Evolutionary conservation across 2,329 filamentous ascomycete genomes (phyloP), one percentile per base, ranked within the genome.

Genomic region (Diaporthe australafricana): DNA sequence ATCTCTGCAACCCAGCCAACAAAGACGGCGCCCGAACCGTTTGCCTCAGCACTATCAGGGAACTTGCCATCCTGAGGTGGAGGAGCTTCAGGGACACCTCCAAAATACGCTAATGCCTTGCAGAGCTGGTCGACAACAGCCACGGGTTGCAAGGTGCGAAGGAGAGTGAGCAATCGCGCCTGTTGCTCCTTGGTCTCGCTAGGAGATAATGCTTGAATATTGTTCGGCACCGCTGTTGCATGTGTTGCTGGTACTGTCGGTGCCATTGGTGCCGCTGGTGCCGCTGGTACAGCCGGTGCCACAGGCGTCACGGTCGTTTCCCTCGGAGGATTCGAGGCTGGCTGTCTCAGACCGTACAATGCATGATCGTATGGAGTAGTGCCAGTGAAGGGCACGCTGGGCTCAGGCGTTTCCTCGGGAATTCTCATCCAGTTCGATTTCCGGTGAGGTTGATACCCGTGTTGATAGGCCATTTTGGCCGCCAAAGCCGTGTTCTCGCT

Each of bases 1-100:
- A 92, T 90, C 76, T 92, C 90, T 16, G 88, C 83, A 55, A 91
- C 80, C 89, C 90, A 92, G 25, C 88, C 87, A 38, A 92, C 84
- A 72, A 92, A 89, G 14, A 89, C 80, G 25, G 85, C 84, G 1
- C 90, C 90, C 1, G 86, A 81, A 3, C 90, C 89, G 77, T 91
- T 90, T 16, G 84, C 84, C 57, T 85, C 83, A 12, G 84, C 85
- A 75, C 90, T 91, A 32, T 84, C 81, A 1, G 90, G 89, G 67
- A 91, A 91, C 2, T 79, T 81, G 20, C 82, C 84, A 74, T 87
- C 83, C 35, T 84, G 79, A 0, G 85, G 83, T n/a, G 87, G 84
- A 9, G 87, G 86, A 5, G 85, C 86, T 35, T 86, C 87, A 47
- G 89, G 88, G 56, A 88, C 85, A 32, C 89, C 89, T 9, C 90